Conservation (phyloP, 371 early-diverging fungal species). For the Mucor plumbeus region DNA sequence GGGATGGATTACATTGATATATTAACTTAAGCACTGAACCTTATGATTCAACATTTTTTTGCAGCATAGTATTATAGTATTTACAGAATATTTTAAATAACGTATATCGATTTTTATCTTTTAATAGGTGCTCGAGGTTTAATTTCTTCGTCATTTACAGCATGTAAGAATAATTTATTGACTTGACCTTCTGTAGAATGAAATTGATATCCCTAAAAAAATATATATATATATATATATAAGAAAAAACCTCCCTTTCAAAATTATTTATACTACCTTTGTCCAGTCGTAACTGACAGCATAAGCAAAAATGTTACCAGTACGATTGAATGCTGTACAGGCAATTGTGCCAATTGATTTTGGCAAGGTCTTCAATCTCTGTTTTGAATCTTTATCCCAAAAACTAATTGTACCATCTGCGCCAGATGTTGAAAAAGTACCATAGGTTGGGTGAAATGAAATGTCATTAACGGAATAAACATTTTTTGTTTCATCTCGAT, state of each 20-base stretch:
- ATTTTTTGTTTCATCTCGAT: constrained; percentile 76
- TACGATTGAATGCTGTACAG: constrained; percentile 81
- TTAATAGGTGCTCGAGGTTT: constrained; percentile 52
- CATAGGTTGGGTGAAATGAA: constrained; percentile 83
- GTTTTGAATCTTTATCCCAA: constrained; percentile 94
- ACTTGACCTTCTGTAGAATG: constrained; percentile 40
- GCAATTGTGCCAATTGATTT: constrained; percentile 73
- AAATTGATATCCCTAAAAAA: constrained; percentile 26
- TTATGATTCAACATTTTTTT: constrained; percentile 5
- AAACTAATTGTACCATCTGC: constrained; percentile 89
- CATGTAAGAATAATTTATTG: constrained; percentile 33
- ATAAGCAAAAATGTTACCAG: constrained; percentile 92
- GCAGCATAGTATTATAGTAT: background rate
- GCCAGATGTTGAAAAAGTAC: constrained; percentile 93
- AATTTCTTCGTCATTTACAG: constrained; percentile 30
- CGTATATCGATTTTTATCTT: constrained; percentile 7
- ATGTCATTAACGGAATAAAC: constrained; percentile 86
- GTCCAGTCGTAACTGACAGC: constrained; percentile 97
- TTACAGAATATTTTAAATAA: background rate
- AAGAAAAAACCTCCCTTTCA: background rate
- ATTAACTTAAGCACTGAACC: background rate
- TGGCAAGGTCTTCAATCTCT: constrained; percentile 71
- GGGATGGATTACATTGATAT: constrained; percentile 1
- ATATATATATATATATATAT: background rate
- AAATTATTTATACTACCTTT: constrained; percentile 61